Base-by-base conservation (phyloP, 1,284 basidiomycete species). In the Ustilago curta region DNA sequence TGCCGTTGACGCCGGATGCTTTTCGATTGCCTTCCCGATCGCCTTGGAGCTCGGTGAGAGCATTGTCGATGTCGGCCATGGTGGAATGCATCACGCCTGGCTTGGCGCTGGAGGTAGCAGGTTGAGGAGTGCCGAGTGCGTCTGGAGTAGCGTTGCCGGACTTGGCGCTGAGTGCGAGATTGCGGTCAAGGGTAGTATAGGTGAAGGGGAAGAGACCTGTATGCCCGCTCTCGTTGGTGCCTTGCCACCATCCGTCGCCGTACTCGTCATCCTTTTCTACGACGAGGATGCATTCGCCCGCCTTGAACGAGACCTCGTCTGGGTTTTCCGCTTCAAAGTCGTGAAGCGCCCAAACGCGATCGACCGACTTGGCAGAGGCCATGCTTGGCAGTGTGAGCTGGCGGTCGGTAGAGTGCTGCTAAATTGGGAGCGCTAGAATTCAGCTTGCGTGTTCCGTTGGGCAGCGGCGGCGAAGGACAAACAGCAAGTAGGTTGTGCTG, bases 181-280 rank as follows among this genome's bases (percentile, higher is more conserved):
- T 66, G 39, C 71, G 57, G 56, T 84, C 81, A 49, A 71, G 57
- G 29, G 83, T 83, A 3, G 95, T 97, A 85, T 98, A 98, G 69
- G 90, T 91, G 78, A 92, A 90, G 3, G 96, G 97, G 83, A 99
- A 99, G 9, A 99, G 88, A 9, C 96, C 96, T 29, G 90, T 87
- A 83, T 91, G 91, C 6, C 95, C 95, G 29, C 89, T 87, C 16
- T 89, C 85, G 85, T 96, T 97, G 44, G 91, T 91, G 42, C 96
- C 96, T 92, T 94, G 91, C 94, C 93, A 98, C 96, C 96, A 99
- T n/a, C 96, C 96, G 85, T 99, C 96, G 44, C 90, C 90, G 84
- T 94, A 99, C 63, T 91, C 87, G 74, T 99, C 96, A 85, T 99
- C 96, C 86, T 90, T 93, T 87, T 99, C 95, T 44, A 97, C 76